Conservation (phyloP, 2,329 filamentous ascomycete genomes). For the Ophiocordyceps robertsii region DNA sequence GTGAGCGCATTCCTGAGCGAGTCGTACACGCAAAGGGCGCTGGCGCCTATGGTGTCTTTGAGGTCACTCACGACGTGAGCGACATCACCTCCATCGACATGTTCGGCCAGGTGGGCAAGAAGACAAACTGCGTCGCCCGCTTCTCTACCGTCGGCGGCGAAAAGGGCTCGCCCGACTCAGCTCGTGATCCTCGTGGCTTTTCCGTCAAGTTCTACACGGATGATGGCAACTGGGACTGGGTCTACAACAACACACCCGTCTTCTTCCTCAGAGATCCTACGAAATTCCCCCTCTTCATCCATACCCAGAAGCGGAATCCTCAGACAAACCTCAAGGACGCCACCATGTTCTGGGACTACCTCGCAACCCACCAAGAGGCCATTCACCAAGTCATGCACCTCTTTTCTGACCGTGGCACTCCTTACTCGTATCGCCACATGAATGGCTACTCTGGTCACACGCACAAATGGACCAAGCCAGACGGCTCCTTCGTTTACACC, state of each 20-base stretch:
- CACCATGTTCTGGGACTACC: constrained; percentile 39
- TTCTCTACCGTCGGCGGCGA: constrained; percentile 62
- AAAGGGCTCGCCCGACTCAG: constrained; percentile 52
- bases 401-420: constrained; percentile 53
- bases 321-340: constrained; percentile 58
- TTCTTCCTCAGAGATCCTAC: constrained; percentile 65
- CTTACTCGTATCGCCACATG: constrained; percentile 52
- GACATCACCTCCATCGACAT: constrained; percentile 42
- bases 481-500: constrained; percentile 52
- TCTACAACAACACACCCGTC: constrained; percentile 64
- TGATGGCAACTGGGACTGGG: constrained; percentile 59
- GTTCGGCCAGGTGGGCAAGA: constrained; percentile 37
- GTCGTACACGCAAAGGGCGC: constrained; percentile 21
- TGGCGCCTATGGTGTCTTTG: constrained; percentile 42
- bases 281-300: constrained; percentile 65
- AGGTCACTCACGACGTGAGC: constrained; percentile 42
- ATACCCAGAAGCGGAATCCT: constrained; percentile 66
- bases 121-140: constrained; percentile 44
- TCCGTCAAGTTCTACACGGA: constrained; percentile 48
- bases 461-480: constrained; percentile 51
- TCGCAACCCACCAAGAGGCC: constrained; percentile 46
- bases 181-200: constrained; percentile 58
- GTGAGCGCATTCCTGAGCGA: constrained; percentile 34
- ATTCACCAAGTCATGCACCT: constrained; percentile 52
- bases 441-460: constrained; percentile 57